Evolutionary conservation across 768 basidiomycete species (phyloP).

Genomic region (Cystobasidium ongulense): DNA sequence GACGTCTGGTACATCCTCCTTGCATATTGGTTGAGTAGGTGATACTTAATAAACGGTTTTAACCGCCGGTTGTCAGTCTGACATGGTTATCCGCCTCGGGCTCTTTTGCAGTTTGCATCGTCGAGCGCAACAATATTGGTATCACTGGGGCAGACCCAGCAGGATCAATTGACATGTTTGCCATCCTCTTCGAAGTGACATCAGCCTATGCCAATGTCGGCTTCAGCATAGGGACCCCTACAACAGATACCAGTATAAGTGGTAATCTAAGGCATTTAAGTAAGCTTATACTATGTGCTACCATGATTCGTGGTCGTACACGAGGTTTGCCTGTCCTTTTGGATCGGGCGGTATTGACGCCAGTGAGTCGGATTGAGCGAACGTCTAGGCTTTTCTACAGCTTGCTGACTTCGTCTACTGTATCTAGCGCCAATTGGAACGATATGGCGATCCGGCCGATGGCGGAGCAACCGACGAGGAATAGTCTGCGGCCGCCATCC

Average conservation of each 20-base stretch:
- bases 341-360: constrained; percentile 19
- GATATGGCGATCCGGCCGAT: constrained; percentile 14
- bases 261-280: constrained; percentile 70
- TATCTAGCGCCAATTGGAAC: not conserved
- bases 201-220: constrained; percentile 36
- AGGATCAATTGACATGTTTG: constrained; percentile 33
- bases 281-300: constrained; percentile 71
- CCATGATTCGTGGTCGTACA: constrained; percentile 65
- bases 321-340: constrained; percentile 39
- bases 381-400: not conserved
- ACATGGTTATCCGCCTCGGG: not conserved
- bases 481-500: not conserved
- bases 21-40: constrained; percentile 60
- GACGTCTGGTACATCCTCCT: constrained; percentile 94
- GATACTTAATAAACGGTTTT: not conserved
- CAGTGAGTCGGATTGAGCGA: not conserved
- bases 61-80: not conserved
- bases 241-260: constrained; percentile 62
- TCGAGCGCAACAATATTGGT: constrained; percentile 52
- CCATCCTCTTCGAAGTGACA: constrained; percentile 60
- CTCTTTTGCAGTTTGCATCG: constrained; percentile 60
- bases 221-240: not conserved
- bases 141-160: not conserved
- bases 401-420: not conserved
- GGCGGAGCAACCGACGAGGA: not conserved